phyloP scores from a whole-genome alignment of 75 land plant species.

The Cupressus sempervirens region DNA sequence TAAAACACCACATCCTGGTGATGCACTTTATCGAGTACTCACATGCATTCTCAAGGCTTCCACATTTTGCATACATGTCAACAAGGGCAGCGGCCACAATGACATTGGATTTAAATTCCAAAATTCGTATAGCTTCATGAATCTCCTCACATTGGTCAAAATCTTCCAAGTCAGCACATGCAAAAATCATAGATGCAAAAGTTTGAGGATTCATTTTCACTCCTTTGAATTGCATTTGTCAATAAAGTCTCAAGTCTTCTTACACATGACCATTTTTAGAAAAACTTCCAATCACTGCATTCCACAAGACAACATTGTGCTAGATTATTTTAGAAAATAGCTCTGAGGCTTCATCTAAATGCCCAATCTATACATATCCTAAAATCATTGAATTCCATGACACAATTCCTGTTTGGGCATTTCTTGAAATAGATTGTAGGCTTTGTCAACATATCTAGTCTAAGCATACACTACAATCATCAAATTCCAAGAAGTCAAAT shows the following conservation, averaged over 20 bases:
- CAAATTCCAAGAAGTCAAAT: too few relatives aligned
- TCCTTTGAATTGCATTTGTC: slow-evolving; percentile 29
- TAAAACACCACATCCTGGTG: slow-evolving; percentile 52
- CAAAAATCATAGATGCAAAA: slow-evolving; percentile 48
- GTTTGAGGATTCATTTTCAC: slow-evolving; percentile 48
- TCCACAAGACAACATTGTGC: not conserved
- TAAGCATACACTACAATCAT: too few relatives aligned
- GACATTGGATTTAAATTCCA: slow-evolving; percentile 33
- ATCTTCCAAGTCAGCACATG: slow-evolving; percentile 42
- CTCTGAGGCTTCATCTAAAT: slow-evolving; percentile 39
- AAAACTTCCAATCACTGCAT: not conserved
- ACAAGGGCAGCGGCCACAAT: slow-evolving; percentile 54
- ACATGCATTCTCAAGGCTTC: slow-evolving; percentile 40
- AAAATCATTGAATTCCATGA: slow-evolving; percentile 60
- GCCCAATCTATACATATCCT: slow-evolving; percentile 40
- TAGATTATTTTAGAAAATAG: not conserved
- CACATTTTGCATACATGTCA: slow-evolving; percentile 77
- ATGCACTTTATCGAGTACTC: slow-evolving; percentile 32
- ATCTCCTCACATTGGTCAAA: slow-evolving; percentile 48
- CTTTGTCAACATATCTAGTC: slow-evolving; percentile 22
- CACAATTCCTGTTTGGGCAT: slow-evolving; percentile 29
- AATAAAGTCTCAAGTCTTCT: slow-evolving; percentile 22
- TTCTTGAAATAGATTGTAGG: slow-evolving; percentile 18
- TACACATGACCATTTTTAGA: not conserved
- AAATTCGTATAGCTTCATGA: slow-evolving; percentile 41